Evolutionary conservation across 2,329 filamentous ascomycete species (phyloP).

Genomic region (Graphilbum ipis-grandicollis): DNA sequence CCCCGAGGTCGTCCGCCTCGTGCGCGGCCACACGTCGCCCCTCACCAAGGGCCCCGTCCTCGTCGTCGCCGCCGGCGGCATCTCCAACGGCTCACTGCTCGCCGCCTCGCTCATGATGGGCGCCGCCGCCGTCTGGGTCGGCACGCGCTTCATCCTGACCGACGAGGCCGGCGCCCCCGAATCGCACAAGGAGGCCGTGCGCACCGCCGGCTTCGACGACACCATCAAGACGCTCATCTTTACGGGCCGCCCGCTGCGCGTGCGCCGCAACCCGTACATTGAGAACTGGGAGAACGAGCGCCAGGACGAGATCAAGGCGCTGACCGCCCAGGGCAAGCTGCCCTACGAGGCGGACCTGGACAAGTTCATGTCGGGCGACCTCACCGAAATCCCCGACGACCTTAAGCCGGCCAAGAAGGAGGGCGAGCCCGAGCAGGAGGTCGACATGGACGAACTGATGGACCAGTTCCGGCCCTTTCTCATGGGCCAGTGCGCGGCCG

Average conservation of each 20-base stretch:
- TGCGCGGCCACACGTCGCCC: slow-evolving; percentile 66
- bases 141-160: slow-evolving; percentile 84
- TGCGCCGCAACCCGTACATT: slow-evolving; percentile 89
- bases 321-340: slow-evolving; percentile 76
- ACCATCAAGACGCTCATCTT: slow-evolving; percentile 97
- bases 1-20: slow-evolving; percentile 72
- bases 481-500: slow-evolving; percentile 94
- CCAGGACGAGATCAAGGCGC: slow-evolving; percentile 73
- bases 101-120: slow-evolving; percentile 87
- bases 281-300: slow-evolving; percentile 92
- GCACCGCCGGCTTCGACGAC: slow-evolving; percentile 83
- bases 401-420: slow-evolving; percentile 27
- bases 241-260: slow-evolving; percentile 85
- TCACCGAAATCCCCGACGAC: slow-evolving; percentile 52
- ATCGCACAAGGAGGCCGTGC: slow-evolving; percentile 88
- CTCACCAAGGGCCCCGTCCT: slow-evolving; percentile 77
- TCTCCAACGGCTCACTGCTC: slow-evolving; percentile 81
- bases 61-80: slow-evolving; percentile 83
- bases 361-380: slow-evolving; percentile 48
- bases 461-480: slow-evolving; percentile 82
- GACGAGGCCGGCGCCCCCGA: slow-evolving; percentile 90
- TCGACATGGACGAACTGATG: slow-evolving; percentile 65
- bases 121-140: slow-evolving; percentile 85
- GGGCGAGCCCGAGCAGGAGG: slow-evolving; percentile 50
- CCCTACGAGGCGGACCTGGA: slow-evolving; percentile 92